Evolutionary conservation across 2,329 filamentous ascomycete species (phyloP), one percentile per base, ranked within the genome.

Genomic region (Aspergillus fumigatiaffinis): DNA sequence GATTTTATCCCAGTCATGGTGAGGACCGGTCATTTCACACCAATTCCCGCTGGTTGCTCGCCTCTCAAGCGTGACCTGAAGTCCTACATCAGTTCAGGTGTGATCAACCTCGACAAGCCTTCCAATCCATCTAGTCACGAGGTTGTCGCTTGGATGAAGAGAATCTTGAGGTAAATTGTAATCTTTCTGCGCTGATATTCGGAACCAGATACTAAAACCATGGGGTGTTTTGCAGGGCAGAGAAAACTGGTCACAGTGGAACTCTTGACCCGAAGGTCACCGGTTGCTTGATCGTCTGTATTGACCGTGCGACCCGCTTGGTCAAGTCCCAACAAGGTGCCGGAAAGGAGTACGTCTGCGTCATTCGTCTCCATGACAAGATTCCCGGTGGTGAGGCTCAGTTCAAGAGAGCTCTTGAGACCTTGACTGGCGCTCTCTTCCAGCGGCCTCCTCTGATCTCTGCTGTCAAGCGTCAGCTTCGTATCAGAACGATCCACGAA

Each of bases 271-370:
- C 93, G 72, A 97, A 97, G 80, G 94, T 99, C 72, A 99, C 92
- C 51, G 92, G 92, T 69, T 96, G 92, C 78, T 80, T 96, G 74
- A 96, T 96, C 73, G 91, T 95, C 72, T 95, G 91, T 78, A 90
- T 97, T 74, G 94, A 97, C 79, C 92, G 94, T 72, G 94, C 94
- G 54, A 99, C 94, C 65, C 90, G 94, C 71, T 87, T 99, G 57
- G 94, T 99, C 76, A 99, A 99, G 84, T 96, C 92, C 53, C 94
- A 99, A 80, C 94, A 99, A 79, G 92, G 93, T 72, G 94, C 94
- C 60, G 94, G 94, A 84, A 99, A 99, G 82, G 94, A 99, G 81
- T 99, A 99, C 76, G 92, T 97, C 54, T 92, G 90, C 71, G 92
- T 99, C 60, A 91, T 97, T 70, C 87, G 94, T 70, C 84, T 99